Conservation (phyloP, 2,329 filamentous ascomycete genomes). For the Verticillium nonalfalfae region DNA sequence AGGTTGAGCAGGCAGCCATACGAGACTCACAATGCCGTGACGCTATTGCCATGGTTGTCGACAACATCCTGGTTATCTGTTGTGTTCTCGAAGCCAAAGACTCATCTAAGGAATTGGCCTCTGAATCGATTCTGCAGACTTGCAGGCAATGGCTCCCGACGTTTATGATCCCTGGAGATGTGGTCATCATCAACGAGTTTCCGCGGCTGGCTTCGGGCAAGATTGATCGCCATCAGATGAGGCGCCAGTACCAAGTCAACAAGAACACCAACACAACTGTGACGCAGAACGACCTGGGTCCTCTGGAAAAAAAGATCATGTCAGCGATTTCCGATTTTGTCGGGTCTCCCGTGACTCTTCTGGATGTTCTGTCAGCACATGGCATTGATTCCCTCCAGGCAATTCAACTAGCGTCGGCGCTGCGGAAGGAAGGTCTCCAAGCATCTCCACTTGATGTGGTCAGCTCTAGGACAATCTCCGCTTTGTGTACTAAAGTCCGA, state of each 20-base stretch:
- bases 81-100: conserved; percentile 52
- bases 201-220: conserved; percentile 81
- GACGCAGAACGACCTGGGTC: too few relatives aligned
- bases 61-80: conserved; percentile 67
- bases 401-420: conserved; percentile 49
- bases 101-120: not conserved
- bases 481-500: not conserved
- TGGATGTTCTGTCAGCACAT: conserved; percentile 39
- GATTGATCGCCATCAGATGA: conserved; percentile 62
- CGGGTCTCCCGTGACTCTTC: conserved; percentile 23
- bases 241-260: conserved; percentile 10
- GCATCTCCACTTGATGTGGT: conserved; percentile 58
- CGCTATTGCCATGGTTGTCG: conserved; percentile 60
- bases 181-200: conserved; percentile 57
- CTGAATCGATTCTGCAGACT: conserved; percentile 17
- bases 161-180: conserved; percentile 77
- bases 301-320: conserved; percentile 25
- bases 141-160: conserved; percentile 72
- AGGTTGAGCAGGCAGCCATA: conserved; percentile 65
- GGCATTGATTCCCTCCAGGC: conserved; percentile 58
- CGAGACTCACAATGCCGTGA: conserved; percentile 56
- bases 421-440: conserved; percentile 51
- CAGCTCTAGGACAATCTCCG: conserved; percentile 37
- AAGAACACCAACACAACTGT: not conserved
- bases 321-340: conserved; percentile 33